Evolutionary conservation across 805 yeast species (phyloP).

Genomic region (Ogataea corticis): DNA sequence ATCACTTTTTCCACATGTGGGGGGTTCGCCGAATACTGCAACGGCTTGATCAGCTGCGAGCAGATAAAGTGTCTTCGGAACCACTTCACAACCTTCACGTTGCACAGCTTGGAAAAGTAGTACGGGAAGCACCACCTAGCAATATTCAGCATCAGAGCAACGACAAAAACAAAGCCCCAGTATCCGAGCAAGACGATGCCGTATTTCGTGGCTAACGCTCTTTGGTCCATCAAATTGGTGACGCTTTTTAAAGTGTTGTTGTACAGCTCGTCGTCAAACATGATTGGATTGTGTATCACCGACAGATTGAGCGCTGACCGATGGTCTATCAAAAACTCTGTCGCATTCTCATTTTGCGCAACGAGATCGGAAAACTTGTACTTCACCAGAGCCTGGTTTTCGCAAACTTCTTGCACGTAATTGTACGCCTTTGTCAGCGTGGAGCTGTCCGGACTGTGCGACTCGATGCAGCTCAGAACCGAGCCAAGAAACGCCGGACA

Average conservation of each 20-base stretch:
- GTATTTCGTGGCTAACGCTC: constrained; percentile 31
- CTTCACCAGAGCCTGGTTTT: constrained; percentile 32
- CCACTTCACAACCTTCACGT: constrained; percentile 28
- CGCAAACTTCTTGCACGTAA: constrained; percentile 37
- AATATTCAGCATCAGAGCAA: constrained; percentile 30
- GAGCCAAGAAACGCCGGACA: constrained; percentile 38
- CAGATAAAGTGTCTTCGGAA: constrained; percentile 34
- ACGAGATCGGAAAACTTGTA: constrained; percentile 32
- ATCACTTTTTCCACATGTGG: constrained; percentile 6
- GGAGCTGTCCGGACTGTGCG: constrained; percentile 28
- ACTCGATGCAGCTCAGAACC: constrained; percentile 37
- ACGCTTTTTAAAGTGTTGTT: constrained; percentile 31
- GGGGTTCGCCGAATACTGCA: constrained; percentile 3
- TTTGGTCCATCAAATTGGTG: constrained; percentile 28
- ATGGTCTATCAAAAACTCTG: constrained; percentile 22
- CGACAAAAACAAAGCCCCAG: constrained; percentile 33
- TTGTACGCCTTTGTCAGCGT: constrained; percentile 33
- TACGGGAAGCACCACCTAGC: constrained; percentile 39
- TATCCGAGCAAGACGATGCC: constrained; percentile 33
- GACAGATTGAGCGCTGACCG: constrained; percentile 10
- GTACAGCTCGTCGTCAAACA: constrained; percentile 26
- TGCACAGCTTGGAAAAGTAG: constrained; percentile 24
- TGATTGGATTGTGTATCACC: constrained; percentile 31
- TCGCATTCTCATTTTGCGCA: constrained; percentile 31
- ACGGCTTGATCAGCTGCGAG: constrained; percentile 33